A percentile compares a stretch with the other conserved stretches of the same genome.
phyloP scores from a whole-genome alignment of 192 early-diverging fungal genomes.

The Entomortierella chlamydospora region DNA sequence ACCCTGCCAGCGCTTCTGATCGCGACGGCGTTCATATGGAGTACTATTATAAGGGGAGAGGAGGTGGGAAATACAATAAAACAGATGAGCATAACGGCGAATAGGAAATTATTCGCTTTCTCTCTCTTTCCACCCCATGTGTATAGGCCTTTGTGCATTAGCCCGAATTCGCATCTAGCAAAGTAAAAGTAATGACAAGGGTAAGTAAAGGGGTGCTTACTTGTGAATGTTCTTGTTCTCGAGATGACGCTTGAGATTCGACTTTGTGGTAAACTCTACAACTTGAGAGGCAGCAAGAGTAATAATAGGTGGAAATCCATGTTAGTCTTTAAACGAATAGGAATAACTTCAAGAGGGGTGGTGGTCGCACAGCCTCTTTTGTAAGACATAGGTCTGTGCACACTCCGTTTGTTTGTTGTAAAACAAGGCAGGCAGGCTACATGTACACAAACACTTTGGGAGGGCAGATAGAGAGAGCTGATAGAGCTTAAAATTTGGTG shows the following conservation, averaged over 20 bases:
- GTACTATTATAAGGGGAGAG: constrained; percentile 26
- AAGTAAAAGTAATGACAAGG: neutral
- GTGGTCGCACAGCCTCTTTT: neutral
- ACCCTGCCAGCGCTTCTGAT: constrained; percentile 66
- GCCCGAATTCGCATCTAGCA: no score
- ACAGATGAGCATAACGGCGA: constrained; percentile 6
- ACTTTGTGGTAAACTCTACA: constrained; percentile 47
- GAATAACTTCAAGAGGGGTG: neutral
- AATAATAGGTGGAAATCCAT: neutral
- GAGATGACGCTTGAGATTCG: constrained; percentile 58
- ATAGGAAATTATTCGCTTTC: neutral
- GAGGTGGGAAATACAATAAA: neutral
- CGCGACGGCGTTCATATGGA: constrained; percentile 61
- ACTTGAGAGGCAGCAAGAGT: neutral
- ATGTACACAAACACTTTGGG: no score
- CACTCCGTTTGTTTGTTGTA: constrained; percentile 5
- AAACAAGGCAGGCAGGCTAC: no score
- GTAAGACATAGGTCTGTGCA: constrained; percentile 8
- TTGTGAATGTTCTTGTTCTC: constrained; percentile 67
- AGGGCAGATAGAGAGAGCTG: no score
- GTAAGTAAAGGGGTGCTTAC: constrained; percentile 6
- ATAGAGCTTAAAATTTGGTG: no score
- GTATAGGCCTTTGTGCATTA: no score
- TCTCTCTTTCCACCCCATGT: no score
- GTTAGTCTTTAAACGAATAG: neutral